phyloP scores from a whole-genome alignment of 2,329 filamentous ascomycete species.

The Diaporthe australafricana region DNA sequence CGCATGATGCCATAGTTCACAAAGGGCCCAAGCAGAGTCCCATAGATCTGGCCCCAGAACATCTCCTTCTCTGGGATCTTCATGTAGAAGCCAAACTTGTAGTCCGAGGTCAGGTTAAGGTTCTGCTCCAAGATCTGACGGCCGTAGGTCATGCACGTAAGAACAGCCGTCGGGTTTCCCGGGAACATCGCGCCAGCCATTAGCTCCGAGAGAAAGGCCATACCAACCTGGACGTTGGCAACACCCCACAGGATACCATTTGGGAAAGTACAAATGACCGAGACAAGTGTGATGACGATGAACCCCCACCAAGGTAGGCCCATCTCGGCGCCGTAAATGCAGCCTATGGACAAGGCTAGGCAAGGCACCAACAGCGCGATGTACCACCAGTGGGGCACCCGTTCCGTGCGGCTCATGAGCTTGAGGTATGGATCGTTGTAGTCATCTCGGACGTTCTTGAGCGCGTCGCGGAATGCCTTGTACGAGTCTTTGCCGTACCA shows the following conservation, averaged over 20 bases:
- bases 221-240: conserved; percentile 45
- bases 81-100: conserved; percentile 53
- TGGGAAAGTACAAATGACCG: conserved; percentile 44
- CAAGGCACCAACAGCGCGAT: conserved; percentile 42
- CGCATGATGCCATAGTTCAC: conserved; percentile 48
- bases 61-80: conserved; percentile 51
- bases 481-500: conserved; percentile 45
- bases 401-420: conserved; percentile 43
- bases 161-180: conserved; percentile 45
- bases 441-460: conserved; percentile 39
- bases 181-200: conserved; percentile 45
- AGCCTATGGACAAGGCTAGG: conserved; percentile 43
- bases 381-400: conserved; percentile 49
- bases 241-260: conserved; percentile 47
- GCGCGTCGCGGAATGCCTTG: conserved; percentile 38
- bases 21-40: conserved; percentile 48
- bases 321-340: conserved; percentile 44
- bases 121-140: conserved; percentile 49
- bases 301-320: conserved; percentile 48
- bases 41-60: conserved; percentile 50
- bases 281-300: conserved; percentile 43
- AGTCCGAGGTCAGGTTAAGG: conserved; percentile 46
- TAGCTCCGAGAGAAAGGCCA: conserved; percentile 46
- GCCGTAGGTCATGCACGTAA: conserved; percentile 47
- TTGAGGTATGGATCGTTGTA: conserved; percentile 47